Evolutionary conservation across 805 yeast genomes (phyloP).

Genomic region (Yarrowia sp.): DNA sequence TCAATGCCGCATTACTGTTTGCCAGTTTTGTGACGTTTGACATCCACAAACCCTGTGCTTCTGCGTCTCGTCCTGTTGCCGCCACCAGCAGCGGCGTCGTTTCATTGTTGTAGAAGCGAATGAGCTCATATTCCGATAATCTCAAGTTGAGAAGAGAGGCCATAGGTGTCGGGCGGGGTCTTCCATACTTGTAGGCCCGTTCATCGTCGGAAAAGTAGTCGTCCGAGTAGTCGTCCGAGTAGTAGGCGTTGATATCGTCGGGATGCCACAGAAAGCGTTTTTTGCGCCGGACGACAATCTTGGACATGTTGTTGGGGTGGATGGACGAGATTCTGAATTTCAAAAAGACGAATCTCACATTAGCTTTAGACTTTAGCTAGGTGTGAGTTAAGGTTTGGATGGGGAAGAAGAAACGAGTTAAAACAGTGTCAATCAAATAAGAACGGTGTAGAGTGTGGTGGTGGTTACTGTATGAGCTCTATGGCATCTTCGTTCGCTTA

Average conservation of each 20-base stretch:
- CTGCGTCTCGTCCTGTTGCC: background rate
- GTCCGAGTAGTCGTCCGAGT: background rate
- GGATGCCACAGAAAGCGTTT: background rate
- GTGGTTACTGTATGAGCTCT: too few species aligned
- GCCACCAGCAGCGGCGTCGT: background rate
- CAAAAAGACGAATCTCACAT: background rate
- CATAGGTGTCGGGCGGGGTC: background rate
- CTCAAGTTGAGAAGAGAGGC: background rate
- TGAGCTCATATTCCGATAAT: background rate
- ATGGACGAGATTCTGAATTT: too few species aligned
- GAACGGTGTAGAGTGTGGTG: too few species aligned
- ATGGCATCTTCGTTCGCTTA: too few species aligned
- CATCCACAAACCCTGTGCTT: slow-evolving; percentile 1
- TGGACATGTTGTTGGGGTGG: background rate
- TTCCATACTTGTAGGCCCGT: background rate
- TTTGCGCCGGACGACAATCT: background rate
- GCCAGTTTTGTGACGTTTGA: background rate
- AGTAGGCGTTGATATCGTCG: background rate
- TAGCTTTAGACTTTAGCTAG: background rate
- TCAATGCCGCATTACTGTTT: background rate
- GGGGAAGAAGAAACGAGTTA: too few species aligned
- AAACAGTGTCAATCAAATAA: too few species aligned
- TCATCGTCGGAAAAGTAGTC: background rate
- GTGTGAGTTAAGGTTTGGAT: too few species aligned
- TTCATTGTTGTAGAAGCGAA: slow-evolving; percentile 1